Evolutionary conservation across 257 asterid species (phyloP).

Genomic region (Paraleonurus japonicus): DNA sequence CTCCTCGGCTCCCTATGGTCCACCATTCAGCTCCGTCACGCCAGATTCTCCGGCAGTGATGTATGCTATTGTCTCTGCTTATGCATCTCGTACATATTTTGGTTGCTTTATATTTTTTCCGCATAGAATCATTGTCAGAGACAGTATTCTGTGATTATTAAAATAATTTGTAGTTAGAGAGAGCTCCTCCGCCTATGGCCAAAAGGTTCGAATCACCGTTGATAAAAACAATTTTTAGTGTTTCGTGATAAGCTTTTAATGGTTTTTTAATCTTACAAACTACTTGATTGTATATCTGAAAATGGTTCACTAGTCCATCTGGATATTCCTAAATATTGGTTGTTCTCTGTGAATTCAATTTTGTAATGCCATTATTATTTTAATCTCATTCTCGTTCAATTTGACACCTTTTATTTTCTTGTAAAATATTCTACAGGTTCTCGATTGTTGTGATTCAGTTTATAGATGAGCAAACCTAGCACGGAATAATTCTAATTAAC

Average conservation of each 20-base stretch:
- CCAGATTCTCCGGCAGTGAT: constrained; percentile 81
- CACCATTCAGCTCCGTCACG: constrained; percentile 71
- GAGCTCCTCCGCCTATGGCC: no score
- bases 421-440: not conserved
- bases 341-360: not conserved
- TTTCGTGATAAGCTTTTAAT: not conserved
- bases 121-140: not conserved
- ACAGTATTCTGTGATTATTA: not conserved
- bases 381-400: not conserved
- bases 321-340: not conserved
- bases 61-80: constrained; percentile 34
- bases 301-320: not conserved
- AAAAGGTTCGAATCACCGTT: no score
- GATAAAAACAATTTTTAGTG: not conserved
- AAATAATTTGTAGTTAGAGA: no score
- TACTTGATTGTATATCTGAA: not conserved
- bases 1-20: constrained; percentile 66
- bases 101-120: not conserved
- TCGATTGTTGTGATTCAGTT: constrained; percentile 3
- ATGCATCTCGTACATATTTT: not conserved
- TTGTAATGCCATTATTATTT: not conserved
- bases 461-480: constrained; percentile 10
- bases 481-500: not conserved
- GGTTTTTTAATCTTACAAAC: not conserved
- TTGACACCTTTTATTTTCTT: not conserved